Evolutionary conservation across 129 eudicot genomes (phyloP), one percentile per base, ranked within the genome.

Genomic region (Flaveria linearis): DNA sequence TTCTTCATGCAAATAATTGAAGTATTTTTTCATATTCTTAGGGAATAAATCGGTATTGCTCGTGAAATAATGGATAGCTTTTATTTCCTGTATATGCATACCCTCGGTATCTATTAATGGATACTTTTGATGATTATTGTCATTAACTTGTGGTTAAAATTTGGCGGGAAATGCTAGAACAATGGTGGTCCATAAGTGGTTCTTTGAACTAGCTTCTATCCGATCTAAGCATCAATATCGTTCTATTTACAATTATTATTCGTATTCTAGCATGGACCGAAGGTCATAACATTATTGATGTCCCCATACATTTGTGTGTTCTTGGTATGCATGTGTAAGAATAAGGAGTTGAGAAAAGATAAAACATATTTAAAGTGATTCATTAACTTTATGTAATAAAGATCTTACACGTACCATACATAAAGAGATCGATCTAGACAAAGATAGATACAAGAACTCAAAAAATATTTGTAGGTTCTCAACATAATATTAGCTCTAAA

Each of bases 211-310:
- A 20, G 22, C 22, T 71, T 71, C 78, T 63, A 72, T 50, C 78
- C 36, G 17, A 63, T 72, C 47, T 12, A 16, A 43, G 57, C 58
- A 72, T 72, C 36, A 79, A n/a, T 52, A 10, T 6, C 13, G 30
- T 45, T 1, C 50, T 64, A 51, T 51, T 36, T 52, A 64, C 42
- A 63, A 23, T 72, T 72, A 66, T 26, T 47, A 80, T 42, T 73
- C 78, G 18, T 73, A 73, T 80, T 80, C 83, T 9, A 16, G 18
- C 41, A 72, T 79, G 78, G 83, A 72, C 78, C 68, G 56, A 71
- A 62, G 9, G 28, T 36, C 67, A 62, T 65, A 33, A 62, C 39
- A 50, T 42, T 62, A 62, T 71, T 36, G 36, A 62, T 79, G 65
- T 62, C 33, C 33, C 71, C 83, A 16, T 51, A 16, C 13, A 47